Base-by-base conservation (phyloP, 2,329 filamentous ascomycete genomes). In the Pseudocercospora pini-densiflorae region DNA sequence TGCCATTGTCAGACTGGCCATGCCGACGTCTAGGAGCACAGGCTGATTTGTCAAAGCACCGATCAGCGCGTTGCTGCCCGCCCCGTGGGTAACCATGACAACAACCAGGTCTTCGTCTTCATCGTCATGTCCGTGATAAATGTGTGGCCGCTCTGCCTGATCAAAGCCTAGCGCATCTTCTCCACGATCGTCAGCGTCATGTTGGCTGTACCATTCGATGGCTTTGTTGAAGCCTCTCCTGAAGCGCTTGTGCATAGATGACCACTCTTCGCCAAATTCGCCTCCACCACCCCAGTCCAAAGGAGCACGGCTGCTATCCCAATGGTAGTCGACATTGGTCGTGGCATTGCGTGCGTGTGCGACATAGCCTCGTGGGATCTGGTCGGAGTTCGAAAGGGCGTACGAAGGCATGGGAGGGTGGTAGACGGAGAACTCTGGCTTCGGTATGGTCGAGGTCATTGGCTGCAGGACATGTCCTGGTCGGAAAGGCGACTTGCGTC, bases 31-130 rank as follows among this genome's bases (percentile, higher is more conserved):
- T 74, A 97, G 88, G 14, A 99, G 85, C 0, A 97, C 93, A 0
- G 95, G 94, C 74, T 97, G 92, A 67, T 94, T 92, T 0, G 94
- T 96, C 70, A 99, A 87, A 27, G 93, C 93, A 12, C 94, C 93
- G 68, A 99, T 94, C 53, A 99, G 81, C 2, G 95, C 95, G 80
- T 99, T 99, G 80, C 94, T 97, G 45, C 95, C 95, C 14, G 95
- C 95, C 24, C 94, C 94, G 76, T 99, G 95, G 0, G 95, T 97
- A 23, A 99, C 91, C 7, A 99, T 81, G 47, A 99, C 85, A 16
- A 99, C 83, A 1, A 98, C 89, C 1, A 93, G 87, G 72, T 97
- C 92, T 0, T 88, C 85, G 36, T 89, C 85, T 23, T 89, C 87
- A 14, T 91, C 87, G 0, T 88, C 85, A 1, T 86, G 83, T 2